Base-by-base conservation (phyloP, 768 basidiomycete genomes). In the Hericium erinaceus region DNA sequence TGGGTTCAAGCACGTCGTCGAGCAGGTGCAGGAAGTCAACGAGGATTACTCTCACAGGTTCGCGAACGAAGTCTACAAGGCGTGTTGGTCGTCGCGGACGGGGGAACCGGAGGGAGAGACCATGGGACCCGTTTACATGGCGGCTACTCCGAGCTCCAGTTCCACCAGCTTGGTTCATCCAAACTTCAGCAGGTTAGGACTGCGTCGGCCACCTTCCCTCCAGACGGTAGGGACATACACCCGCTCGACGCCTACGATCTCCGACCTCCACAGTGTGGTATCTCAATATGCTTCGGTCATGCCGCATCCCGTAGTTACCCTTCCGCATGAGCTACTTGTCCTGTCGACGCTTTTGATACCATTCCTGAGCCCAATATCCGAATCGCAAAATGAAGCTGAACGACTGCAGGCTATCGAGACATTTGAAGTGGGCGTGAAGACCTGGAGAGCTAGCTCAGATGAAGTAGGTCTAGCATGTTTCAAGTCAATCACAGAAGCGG, bases 1-100 rank as follows among this genome's bases (percentile, higher is more conserved):
- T 12, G 83, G 80, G 1, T 82, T 85, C 61, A 75, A 76, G 50
- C 83, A 87, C 22, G 80, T 85, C 12, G 85, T 87, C 1, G 86
- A 88, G 38, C 77, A 82, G 57, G 84, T 74, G 3, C 77, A 77
- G 26, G 83, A 81, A 55, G 72, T 74, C 41, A 71, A 72, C 18
- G 69, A 73, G 0, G 80, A 82, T 46, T 79, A 83, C 51, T 68
- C 70, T 15, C 74, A 73, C 13, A 76, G 73, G 61, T 77, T 87
- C 52, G 73, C 77, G 4, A 76, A 78, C 55, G 84, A 86, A 39
- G 70, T 89, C 2, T 70, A 77, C 59, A 77, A 72, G 57, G 77
- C 82, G 2, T 85, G 81, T 63, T 77, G 76, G 71, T 68, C 73
- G 13, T 75, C 77, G 37, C 75, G 81, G n/a, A 77, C 76, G 55